These are phyloP conservation scores for Cytospora chrysosperma DNA, from an alignment of 2,329 filamentous ascomycete genomes.

Conservation along the genomic window DNA sequence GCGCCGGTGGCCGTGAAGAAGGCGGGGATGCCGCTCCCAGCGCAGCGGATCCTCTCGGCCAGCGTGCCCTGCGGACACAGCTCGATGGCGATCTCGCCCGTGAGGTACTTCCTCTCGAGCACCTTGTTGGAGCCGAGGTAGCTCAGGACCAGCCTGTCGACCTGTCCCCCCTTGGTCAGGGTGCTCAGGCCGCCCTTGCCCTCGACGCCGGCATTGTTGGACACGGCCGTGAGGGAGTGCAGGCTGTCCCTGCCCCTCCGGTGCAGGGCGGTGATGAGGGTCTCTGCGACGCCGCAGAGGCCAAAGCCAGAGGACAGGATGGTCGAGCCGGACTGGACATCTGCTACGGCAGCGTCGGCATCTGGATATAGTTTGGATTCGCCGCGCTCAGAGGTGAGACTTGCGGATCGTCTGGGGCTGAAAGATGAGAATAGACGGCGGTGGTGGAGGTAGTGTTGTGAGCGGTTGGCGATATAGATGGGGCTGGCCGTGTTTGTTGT, in stretches of 20 bases:
- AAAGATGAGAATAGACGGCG: conserved; percentile 17
- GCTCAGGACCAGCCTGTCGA: conserved; percentile 70
- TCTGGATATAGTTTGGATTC: conserved; percentile 50
- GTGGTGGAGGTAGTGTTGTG: too few relatives aligned
- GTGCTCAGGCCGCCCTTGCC: conserved; percentile 67
- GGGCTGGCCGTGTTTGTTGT: background rate
- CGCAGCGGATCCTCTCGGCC: conserved; percentile 69
- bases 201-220: conserved; percentile 75
- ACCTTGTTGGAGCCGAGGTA: conserved; percentile 77
- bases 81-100: conserved; percentile 72
- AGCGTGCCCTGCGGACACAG: conserved; percentile 75
- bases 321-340: conserved; percentile 67
- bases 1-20: conserved; percentile 78
- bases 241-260: conserved; percentile 59
- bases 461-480: background rate
- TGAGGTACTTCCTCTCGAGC: conserved; percentile 72
- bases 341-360: conserved; percentile 68
- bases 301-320: conserved; percentile 79
- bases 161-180: conserved; percentile 66
- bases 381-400: conserved; percentile 28
- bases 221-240: conserved; percentile 70
- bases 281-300: conserved; percentile 68
- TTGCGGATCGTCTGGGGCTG: background rate
- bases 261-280: conserved; percentile 43
- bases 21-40: conserved; percentile 73